Percentiles rank a stretch among this genome's conserved stretches.
Conservation (phyloP, 768 basidiomycete genomes). For the Clitopilus passeckerianus region DNA sequence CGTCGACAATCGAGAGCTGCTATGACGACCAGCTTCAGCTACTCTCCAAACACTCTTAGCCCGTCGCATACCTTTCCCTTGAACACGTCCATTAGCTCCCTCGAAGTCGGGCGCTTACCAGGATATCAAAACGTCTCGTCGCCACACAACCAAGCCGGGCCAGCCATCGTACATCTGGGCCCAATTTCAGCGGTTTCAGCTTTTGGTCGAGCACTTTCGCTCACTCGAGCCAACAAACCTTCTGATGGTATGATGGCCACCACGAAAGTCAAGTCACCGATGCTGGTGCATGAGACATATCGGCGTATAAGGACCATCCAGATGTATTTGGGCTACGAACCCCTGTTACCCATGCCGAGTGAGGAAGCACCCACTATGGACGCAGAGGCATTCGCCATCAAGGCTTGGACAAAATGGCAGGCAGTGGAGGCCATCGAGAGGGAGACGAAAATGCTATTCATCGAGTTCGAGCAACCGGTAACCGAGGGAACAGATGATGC, state of each 20-base stretch:
- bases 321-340: constrained; percentile 56
- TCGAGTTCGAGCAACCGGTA: constrained; percentile 48
- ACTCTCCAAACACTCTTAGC: constrained; percentile 32
- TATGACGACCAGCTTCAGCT: constrained; percentile 41
- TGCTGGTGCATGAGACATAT: constrained; percentile 55
- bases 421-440: constrained; percentile 46
- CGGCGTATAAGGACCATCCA: constrained; percentile 59
- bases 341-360: constrained; percentile 44
- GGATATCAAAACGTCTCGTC: constrained; percentile 34
- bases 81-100: constrained; percentile 11
- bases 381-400: constrained; percentile 26
- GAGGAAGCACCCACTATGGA: constrained; percentile 14
- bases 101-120: constrained; percentile 28
- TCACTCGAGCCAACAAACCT: constrained; percentile 16
- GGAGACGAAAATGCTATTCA: constrained; percentile 53
- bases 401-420: constrained; percentile 49
- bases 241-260: constrained; percentile 25
- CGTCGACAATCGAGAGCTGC: constrained; percentile 27
- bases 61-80: constrained; percentile 25
- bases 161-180: constrained; percentile 59
- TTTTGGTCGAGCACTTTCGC: constrained; percentile 26
- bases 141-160: constrained; percentile 29
- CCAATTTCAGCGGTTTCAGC: constrained; percentile 36
- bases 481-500: background rate
- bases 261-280: constrained; percentile 42